Base-by-base conservation (phyloP, 139 green algal genomes). In the Picochlorum sp. region DNA sequence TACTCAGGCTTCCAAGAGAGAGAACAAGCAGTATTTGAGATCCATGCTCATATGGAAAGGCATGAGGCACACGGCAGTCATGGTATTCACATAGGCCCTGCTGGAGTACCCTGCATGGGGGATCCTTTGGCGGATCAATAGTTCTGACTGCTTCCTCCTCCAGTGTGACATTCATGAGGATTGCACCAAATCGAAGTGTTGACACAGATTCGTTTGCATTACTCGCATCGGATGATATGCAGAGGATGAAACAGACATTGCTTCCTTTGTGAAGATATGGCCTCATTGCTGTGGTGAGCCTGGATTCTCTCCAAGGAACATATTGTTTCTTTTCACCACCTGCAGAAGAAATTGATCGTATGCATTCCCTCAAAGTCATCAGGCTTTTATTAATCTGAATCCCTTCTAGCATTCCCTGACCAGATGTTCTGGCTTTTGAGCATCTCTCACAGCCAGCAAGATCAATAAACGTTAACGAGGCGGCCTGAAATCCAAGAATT, bases 361-460 rank as follows among this genome's bases (percentile, higher is more conserved):
- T 85, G 8, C 92, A 86, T 62, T 88, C 87, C 26, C 80, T 80
- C 34, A 95, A 79, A 3, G 67, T 63, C n/a, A 58, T 66, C 21
- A 94, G 79, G 41, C 67, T 82, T 67, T 88, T 88, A 77, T 95
- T 95, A 79, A 95, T 95, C 28, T 79, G 74, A 26, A 62, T 73
- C 47, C 84, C 88, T 66, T 95, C 88, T 9, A 85, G 59, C 1
- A 77, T 76, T 8, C 68, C 64, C 45, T 51, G 49, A 2, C 83
- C 86, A 18, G 67, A 68, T 15, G 86, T 77, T 6, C 50, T 56
- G 8, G 86, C 85, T 74, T 87, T 87, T 61, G 68, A 67, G 49
- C 77, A 64, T 13, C 86, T 60, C 74, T 94, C 87, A 56, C 77
- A 86, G 60, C 82, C 79, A 26, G 87, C 87, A 67, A 95, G 68